Conservation (phyloP, 257 asterid genomes). For the Cordia subcordata region DNA sequence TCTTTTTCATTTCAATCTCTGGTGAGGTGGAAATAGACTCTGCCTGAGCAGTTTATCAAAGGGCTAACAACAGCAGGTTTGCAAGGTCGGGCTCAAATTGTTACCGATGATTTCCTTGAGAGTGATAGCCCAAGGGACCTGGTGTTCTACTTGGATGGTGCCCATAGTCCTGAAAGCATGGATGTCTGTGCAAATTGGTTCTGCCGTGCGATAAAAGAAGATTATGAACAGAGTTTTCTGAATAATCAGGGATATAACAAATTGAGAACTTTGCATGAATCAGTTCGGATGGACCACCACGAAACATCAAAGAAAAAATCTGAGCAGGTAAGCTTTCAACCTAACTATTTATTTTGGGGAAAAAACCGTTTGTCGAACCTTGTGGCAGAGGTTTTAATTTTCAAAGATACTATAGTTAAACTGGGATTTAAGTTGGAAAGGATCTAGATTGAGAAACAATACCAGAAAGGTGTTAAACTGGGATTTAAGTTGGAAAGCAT, state of each 20-base stretch:
- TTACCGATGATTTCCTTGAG: slow-evolving; percentile 63
- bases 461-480: too few relatives aligned
- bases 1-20: not conserved
- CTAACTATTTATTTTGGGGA: too few relatives aligned
- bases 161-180: slow-evolving; percentile 99
- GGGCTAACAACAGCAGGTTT: slow-evolving; percentile 74
- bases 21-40: slow-evolving; percentile 40
- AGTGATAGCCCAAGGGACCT: slow-evolving; percentile 61
- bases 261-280: not conserved
- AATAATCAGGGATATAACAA: slow-evolving; percentile 6
- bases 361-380: too few relatives aligned
- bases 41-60: slow-evolving; percentile 81
- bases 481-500: too few relatives aligned
- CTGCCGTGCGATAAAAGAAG: slow-evolving; percentile 55
- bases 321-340: not conserved
- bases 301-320: slow-evolving; percentile 1
- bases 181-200: slow-evolving; percentile 97
- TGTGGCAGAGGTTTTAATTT: too few relatives aligned
- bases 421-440: too few relatives aligned
- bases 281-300: not conserved
- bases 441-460: too few relatives aligned
- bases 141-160: slow-evolving; percentile 92
- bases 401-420: too few relatives aligned
- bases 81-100: slow-evolving; percentile 96
- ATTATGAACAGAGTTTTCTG: slow-evolving; percentile 21